Base-by-base conservation (phyloP, 225 moss, liverwort and hornwort genomes). In the Pseudoscleropodium purum region DNA sequence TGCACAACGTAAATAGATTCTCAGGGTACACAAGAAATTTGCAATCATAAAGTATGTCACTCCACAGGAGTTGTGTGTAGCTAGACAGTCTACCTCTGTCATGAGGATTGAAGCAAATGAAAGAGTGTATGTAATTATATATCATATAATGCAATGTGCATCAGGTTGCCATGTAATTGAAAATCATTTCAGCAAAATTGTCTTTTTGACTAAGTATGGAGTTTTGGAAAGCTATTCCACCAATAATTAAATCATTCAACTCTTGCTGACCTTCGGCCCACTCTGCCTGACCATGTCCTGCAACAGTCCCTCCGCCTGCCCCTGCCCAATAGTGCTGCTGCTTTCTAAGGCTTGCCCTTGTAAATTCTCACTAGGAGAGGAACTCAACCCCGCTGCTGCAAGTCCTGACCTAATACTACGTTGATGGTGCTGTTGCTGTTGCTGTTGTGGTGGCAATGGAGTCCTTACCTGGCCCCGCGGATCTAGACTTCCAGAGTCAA, bases 121-220 rank as follows among this genome's bases (percentile, higher is more conserved):
- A 86, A 54, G 54, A 80, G 80, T 24, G 9, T 64, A 3, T 77
- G 20, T 86, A 57, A 24, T 24, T 60, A 11, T 27, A 15, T 84
- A 88, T n/a, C 67, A 62, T 88, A 52, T 77, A 91, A 94, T 94
- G 94, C 94, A 94, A 92, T 94, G 94, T 91, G 94, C 94, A 94
- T 91, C 89, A 78, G 82, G 82, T 73, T 87, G 92, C 70, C 86
- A 88, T 83, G 88, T 83, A 89, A 69, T 31, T 86, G 81, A 77
- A 91, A 84, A 91, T 87, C 87, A 85, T 88, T 85, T 84, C 90
- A 90, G 85, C 90, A 92, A 92, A 92, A 94, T 91, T 90, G 91
- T 87, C 81, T 89, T 70, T 54, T 85, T 15, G 72, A 56, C 49
- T 79, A 41, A 4, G n/a, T 56, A 70, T 41, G 47, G 75, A 77